Percentiles rank a stretch among this genome's conserved stretches.
phyloP scores from a whole-genome alignment of 129 eudicot genomes.

The Scalesia atractyloides region DNA sequence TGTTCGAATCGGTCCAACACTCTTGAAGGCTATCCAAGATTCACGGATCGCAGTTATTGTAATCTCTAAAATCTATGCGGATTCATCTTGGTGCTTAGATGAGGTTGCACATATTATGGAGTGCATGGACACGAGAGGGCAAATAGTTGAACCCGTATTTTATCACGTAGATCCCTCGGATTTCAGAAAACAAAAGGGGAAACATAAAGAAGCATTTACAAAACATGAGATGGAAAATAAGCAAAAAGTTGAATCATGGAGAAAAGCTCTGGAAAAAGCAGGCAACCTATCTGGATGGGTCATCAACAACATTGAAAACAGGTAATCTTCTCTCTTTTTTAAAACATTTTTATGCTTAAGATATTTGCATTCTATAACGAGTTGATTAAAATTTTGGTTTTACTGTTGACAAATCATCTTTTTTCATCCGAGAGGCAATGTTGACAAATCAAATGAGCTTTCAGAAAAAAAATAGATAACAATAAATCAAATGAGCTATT shows the following conservation, averaged over 20 bases:
- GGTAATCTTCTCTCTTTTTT: neutral
- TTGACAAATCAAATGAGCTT: no score
- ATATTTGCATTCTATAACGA: no score
- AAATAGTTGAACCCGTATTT: neutral
- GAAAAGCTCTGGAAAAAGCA: neutral
- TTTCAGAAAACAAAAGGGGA: neutral
- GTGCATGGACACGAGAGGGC: neutral
- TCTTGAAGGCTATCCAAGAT: neutral
- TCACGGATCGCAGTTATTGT: neutral
- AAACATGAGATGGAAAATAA: neutral
- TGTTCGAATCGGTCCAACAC: neutral
- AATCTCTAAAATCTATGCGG: conserved; percentile 1
- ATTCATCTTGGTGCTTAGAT: conserved; percentile 1
- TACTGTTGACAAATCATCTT: no score
- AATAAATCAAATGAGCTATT: no score
- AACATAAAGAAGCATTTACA: neutral
- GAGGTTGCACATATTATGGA: conserved; percentile 1
- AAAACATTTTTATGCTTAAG: no score
- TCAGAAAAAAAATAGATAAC: no score
- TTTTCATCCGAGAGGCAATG: no score
- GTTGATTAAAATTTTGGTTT: no score
- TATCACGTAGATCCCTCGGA: neutral
- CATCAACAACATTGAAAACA: neutral
- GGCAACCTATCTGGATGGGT: conserved; percentile 1
- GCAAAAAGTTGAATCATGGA: neutral